Evolutionary conservation across 2,329 filamentous ascomycete genomes (phyloP).

Genomic region (Trichoderma sp.): DNA sequence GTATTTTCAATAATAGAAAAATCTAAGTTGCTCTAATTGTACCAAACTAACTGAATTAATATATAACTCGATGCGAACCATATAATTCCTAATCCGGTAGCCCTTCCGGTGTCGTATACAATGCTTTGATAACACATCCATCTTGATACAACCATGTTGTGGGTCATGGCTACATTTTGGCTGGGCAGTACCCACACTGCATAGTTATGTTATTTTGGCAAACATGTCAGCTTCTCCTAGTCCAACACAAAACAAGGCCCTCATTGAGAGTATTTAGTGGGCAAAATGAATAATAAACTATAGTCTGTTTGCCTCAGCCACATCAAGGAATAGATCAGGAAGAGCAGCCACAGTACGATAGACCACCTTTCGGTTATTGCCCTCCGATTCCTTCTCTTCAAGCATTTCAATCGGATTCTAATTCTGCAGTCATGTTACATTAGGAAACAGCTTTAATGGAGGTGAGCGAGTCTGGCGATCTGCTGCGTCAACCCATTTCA

Average conservation of each 20-base stretch:
- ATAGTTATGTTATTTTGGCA: background rate
- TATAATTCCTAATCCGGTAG: background rate
- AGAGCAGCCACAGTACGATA: background rate
- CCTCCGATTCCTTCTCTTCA: background rate
- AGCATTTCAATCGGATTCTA: background rate
- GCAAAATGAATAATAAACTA: background rate
- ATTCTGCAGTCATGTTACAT: background rate
- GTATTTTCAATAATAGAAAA: background rate
- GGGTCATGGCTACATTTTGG: background rate
- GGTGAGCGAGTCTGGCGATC: background rate
- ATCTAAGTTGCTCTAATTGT: background rate
- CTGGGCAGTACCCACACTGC: background rate
- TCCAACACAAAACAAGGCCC: fast-evolving
- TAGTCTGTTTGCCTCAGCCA: background rate
- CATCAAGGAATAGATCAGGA: background rate
- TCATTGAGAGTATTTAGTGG: too few relatives aligned
- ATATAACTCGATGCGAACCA: background rate
- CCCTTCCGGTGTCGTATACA: background rate
- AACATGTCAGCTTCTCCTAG: background rate
- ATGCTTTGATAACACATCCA: background rate
- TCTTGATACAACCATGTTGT: background rate
- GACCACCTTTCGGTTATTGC: background rate
- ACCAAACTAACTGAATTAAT: background rate
- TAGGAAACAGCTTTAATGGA: background rate
- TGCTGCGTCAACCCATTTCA: background rate